These are phyloP conservation scores for Apiotrichum porosum DNA, from an alignment of 1,284 basidiomycete species.

Conservation along the genomic window DNA sequence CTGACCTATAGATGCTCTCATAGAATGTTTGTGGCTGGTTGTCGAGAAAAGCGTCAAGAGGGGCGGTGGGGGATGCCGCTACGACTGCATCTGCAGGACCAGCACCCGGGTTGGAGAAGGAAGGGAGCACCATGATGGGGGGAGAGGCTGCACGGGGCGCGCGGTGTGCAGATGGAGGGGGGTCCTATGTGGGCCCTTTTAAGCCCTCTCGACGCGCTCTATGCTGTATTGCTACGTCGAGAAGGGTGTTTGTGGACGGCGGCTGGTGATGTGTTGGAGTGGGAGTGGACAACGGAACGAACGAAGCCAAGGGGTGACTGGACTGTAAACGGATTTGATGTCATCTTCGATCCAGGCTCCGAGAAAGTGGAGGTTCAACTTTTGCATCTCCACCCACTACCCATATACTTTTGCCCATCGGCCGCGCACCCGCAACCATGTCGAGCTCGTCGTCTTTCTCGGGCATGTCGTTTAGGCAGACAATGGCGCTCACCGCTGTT, in stretches of 20 bases:
- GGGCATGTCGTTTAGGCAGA: slow-evolving; percentile 24
- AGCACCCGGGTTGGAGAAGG: slow-evolving; percentile 33
- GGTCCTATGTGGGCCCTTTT: too few species aligned
- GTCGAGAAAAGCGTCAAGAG: slow-evolving; percentile 66
- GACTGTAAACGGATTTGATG: too few species aligned
- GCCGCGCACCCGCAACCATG: neutral
- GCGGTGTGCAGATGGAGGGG: too few species aligned
- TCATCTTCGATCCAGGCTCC: too few species aligned
- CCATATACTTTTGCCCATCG: slow-evolving; percentile 1
- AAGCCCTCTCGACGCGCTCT: too few species aligned
- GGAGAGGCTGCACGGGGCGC: too few species aligned
- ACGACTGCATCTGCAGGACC: too few species aligned
- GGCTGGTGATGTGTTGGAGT: neutral
- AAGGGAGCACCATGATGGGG: slow-evolving; percentile 39
- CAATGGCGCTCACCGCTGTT: slow-evolving; percentile 40
- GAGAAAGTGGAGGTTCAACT: too few species aligned
- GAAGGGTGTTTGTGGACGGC: too few species aligned
- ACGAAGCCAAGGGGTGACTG: neutral
- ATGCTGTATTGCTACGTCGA: too few species aligned
- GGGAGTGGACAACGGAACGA: neutral
- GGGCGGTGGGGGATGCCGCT: slow-evolving; percentile 32
- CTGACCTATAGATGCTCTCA: slow-evolving; percentile 77
- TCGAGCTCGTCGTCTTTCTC: slow-evolving; percentile 1
- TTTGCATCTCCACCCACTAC: neutral
- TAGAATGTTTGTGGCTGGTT: slow-evolving; percentile 78